Evolutionary conservation across 2,329 filamentous ascomycete genomes (phyloP), one percentile per base, ranked within the genome.

Genomic region (Aureobasidium namibiae): DNA sequence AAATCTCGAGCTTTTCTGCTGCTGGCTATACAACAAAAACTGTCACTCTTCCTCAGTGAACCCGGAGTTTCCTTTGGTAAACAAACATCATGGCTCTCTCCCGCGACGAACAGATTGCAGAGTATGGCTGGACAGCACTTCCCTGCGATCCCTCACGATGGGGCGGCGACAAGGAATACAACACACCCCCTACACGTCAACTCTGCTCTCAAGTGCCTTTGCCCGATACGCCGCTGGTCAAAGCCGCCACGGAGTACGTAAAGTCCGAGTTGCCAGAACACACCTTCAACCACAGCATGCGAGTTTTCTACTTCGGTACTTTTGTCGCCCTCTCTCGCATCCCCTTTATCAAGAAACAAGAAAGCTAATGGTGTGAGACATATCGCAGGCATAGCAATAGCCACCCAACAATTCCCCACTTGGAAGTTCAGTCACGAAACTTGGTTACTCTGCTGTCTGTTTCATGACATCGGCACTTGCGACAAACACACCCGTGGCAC

Each of bases 391-490:
- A 50, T 52, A 31, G 48, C 48, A 31, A 54, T 60, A 29, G 57
- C 48, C 3, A 33, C 26, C 11, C 57, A 60, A 21, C 46, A 60
- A 8, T 60, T 60, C 21, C 48, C 57, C 3, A 4, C 6, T 7
- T 60, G 57, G 57, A 31, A 52, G 21, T 56, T 56, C 10, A 46
- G 41, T 70, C 33, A 70, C 72, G 79, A 82, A 64, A 82, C 80
- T 1, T 85, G 80, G 69, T 83, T 85, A 50, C 71, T 91, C 0
- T 78, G 85, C 1, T 84, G 81, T 61, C 76, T 91, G 1, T 78
- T 92, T 2, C 88, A 92, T 69, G 88, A 91, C 71, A 86, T 91
- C 61, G 87, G 86, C 18, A 88, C 85, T 0, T 83, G 84, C 0
- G 69, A 76, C 5, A 74, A 78, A 18, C 82, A 87, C 67, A 70